Evolutionary conservation across 1,284 basidiomycete genomes (phyloP), one percentile per base, ranked within the genome.

Genomic region (Leccinum fallax): DNA sequence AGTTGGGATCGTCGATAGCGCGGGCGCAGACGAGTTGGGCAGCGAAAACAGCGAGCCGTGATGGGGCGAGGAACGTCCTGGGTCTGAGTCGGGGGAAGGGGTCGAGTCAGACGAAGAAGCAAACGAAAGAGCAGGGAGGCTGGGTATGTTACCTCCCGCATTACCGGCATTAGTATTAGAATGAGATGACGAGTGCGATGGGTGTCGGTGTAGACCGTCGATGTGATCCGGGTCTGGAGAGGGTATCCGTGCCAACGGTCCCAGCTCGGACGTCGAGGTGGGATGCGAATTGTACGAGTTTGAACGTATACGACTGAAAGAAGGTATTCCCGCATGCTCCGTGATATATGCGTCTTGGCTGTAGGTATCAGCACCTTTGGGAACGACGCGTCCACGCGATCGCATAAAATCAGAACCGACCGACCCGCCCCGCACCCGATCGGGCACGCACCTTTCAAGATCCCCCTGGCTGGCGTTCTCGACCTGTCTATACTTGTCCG

Each of bases 21-120:
- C 87, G 0, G 96, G 94, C 2, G 94, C 94, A 16, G 95, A 97
- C 34, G 91, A 93, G 77, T 95, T 92, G 15, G 92, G 85, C 68
- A 93, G 86, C 63, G 81, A 85, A 79, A 92, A 95, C 48, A 92
- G 78, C 59, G 75, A 38, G 13, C 67, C 67, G 9, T 74, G 71
- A 53, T 71, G 67, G 2, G 77, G 71, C 19, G 72, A 71, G 3
- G 69, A 72, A 55, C 70, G 71, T 53, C 72, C 74, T 26, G 72
- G 61, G 60, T 76, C 72, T 71, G 63, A 19, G 46, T 71, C 65
- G 55, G 64, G 59, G 51, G 60, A 59, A 21, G 63, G 59, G 15
- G 58, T 67, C 5, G 64, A 53, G 61, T 76, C 63, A 76, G 71
- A 72, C 55, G 67, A 69, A 8, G 61, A 58, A 49, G 66, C 30